These are phyloP conservation scores for Juncus inflexus DNA, from an alignment of 176 grass and related monocot species.

Conservation along the genomic window DNA sequence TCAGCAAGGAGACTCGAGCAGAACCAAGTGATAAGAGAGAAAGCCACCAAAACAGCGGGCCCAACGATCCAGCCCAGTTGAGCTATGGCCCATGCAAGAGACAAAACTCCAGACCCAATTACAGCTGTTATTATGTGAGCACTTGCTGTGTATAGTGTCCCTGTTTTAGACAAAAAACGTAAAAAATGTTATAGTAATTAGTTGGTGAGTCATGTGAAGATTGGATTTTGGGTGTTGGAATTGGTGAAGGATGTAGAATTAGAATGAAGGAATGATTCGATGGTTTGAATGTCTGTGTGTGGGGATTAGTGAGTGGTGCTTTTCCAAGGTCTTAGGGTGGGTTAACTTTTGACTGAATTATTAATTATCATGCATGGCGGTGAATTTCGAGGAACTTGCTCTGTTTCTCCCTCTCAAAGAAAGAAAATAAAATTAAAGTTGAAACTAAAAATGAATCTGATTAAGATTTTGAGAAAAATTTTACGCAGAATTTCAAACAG, in stretches of 20 bases:
- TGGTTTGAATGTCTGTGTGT: too few relatives aligned
- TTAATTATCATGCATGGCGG: constrained; percentile 9
- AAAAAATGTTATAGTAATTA: too few relatives aligned
- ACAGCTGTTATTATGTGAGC: constrained; percentile 95
- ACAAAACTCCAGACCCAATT: constrained; percentile 91
- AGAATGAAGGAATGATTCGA: neutral
- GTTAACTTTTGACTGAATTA: constrained; percentile 11
- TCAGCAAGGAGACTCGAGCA: constrained; percentile 80
- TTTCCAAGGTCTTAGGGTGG: constrained; percentile 22
- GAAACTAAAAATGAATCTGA: neutral
- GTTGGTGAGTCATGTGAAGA: neutral
- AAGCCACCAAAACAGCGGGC: constrained; percentile 48
- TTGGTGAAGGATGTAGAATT: neutral
- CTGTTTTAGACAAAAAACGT: neutral
- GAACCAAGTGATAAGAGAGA: constrained; percentile 91
- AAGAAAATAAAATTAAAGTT: neutral
- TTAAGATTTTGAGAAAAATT: neutral
- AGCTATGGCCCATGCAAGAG: constrained; percentile 80
- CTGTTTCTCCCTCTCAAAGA: neutral
- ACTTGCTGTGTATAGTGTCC: constrained; percentile 79
- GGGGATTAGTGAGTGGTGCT: neutral
- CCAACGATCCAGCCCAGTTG: constrained; percentile 91
- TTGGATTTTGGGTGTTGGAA: neutral
- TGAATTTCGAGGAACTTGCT: constrained; percentile 12
- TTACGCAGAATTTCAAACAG: neutral